Evolutionary conservation across 495 filamentous ascomycete species (phyloP), one percentile per base, ranked within the genome.

Genomic region (Rhizodiscina lignyota): DNA sequence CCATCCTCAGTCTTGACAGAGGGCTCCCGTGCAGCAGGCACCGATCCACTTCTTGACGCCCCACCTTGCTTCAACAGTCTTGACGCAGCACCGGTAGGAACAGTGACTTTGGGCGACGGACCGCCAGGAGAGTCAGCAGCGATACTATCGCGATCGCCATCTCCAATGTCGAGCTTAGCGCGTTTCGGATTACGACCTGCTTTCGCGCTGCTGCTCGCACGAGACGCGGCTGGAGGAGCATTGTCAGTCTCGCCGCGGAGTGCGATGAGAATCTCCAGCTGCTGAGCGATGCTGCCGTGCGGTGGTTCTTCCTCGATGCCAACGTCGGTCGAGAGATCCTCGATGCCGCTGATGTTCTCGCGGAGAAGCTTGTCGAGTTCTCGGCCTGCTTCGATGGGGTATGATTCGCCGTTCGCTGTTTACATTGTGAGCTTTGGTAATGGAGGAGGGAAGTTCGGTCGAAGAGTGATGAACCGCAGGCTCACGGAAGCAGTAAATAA

Each of bases 341-440:
- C 74, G 29, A 63, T 66, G 17, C 77, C 60, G 37, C 68, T 69
- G 45, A 76, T 56, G 38, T 72, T 69, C 42, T 77, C 72, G 20
- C 77, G 66, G 45, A 74, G 71, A 34, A 72, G 58, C 34, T 48
- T 52, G 42, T 73, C 67, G 17, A 82, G 58, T 30, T 68, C 46
- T 19, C 59, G 50, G 13, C 61, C 48, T 11, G 58, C 45, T 24
- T 37, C 27, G 2, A 53, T 23, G 8, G 54, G 45, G 19, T 45
- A 36, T 4, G 37, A 23, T 21, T 46, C 36, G 21, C 37, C 34
- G 22, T n/a, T n/a, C n/a, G n/a, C n/a, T n/a, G n/a, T n/a, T n/a
- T n/a, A n/a, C n/a, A n/a, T n/a, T n/a, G n/a, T n/a, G n/a, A n/a
- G n/a, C n/a, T n/a, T n/a, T n/a, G n/a, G n/a, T n/a, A n/a, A n/a